phyloP scores from a whole-genome alignment of 176 grass and related monocot genomes.

The Alopecurus myosuroides region DNA sequence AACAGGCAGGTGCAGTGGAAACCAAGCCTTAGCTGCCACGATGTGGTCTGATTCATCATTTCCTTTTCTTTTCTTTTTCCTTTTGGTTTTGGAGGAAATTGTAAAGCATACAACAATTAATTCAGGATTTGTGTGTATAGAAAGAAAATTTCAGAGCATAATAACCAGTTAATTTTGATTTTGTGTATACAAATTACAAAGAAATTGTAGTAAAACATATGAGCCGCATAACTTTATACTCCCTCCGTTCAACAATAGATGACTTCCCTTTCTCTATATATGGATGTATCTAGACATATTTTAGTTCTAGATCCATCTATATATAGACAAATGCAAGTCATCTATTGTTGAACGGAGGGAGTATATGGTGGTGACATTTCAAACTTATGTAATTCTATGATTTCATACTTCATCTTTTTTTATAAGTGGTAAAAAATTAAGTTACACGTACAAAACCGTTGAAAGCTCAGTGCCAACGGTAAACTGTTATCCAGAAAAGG shows the following conservation, averaged over 20 bases:
- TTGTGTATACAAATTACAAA: not conserved
- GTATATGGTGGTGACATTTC: not conserved
- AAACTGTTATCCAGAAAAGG: too few relatives aligned
- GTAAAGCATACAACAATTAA: not conserved
- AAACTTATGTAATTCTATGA: not conserved
- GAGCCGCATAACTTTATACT: not conserved
- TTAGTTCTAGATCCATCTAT: too few relatives aligned
- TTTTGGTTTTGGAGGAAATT: conserved; percentile 1
- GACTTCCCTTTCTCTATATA: too few relatives aligned
- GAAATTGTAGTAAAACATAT: not conserved
- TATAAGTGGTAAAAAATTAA: not conserved
- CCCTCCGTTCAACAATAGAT: too few relatives aligned
- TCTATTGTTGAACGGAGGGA: too few relatives aligned
- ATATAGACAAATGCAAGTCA: too few relatives aligned
- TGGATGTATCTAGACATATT: too few relatives aligned
- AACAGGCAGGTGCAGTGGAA: conserved; percentile 42
- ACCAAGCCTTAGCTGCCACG: conserved; percentile 18
- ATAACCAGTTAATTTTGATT: not conserved
- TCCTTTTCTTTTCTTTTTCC: not conserved
- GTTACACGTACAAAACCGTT: not conserved
- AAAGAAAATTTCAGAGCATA: not conserved
- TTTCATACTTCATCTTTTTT: not conserved
- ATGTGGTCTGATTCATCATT: conserved; percentile 9
- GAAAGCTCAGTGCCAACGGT: not conserved
- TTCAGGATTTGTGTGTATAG: not conserved